A percentile compares a stretch with the other conserved stretches of the same genome.
phyloP scores from a whole-genome alignment of 768 basidiomycete genomes.

The Tricholoma hemisulphureum region DNA sequence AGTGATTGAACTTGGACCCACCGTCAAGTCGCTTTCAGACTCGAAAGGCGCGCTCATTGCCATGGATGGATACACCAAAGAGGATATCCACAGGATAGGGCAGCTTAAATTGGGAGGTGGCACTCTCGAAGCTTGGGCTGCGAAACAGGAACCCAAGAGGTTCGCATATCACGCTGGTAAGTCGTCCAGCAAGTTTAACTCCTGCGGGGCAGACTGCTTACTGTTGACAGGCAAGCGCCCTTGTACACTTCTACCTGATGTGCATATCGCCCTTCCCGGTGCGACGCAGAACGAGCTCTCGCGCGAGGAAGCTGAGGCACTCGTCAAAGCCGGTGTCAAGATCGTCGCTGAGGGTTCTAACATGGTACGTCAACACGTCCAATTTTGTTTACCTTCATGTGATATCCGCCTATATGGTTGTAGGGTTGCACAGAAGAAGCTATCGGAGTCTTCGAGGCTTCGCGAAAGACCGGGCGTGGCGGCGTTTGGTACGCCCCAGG shows the following conservation, averaged over 20 bases:
- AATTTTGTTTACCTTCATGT: not conserved
- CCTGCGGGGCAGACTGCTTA: no score
- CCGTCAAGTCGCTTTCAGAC: conserved; percentile 71
- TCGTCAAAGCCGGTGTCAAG: conserved; percentile 64
- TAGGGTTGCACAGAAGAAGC: conserved; percentile 70
- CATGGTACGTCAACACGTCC: conserved; percentile 46
- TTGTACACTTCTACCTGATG: conserved; percentile 62
- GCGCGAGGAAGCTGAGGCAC: conserved; percentile 65
- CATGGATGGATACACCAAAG: conserved; percentile 56
- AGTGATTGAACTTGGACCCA: conserved; percentile 72
- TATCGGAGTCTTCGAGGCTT: conserved; percentile 66
- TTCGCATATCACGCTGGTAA: conserved; percentile 51
- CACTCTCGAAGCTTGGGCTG: conserved; percentile 37
- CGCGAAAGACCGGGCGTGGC: conserved; percentile 47
- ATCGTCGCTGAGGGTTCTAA: conserved; percentile 78
- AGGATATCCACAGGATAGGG: conserved; percentile 50
- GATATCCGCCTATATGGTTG: not conserved
- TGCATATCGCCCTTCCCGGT: conserved; percentile 68
- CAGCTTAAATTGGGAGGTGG: conserved; percentile 57
- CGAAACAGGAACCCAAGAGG: conserved; percentile 30
- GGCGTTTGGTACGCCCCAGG: conserved; percentile 74
- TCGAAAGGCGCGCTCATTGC: conserved; percentile 68
- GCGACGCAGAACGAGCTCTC: conserved; percentile 74
- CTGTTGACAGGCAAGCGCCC: conserved; percentile 49
- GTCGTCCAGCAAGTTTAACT: conserved; percentile 14